phyloP scores from a whole-genome alignment of 352 stramenopile genomes.

The Phytophthora lateralis region DNA sequence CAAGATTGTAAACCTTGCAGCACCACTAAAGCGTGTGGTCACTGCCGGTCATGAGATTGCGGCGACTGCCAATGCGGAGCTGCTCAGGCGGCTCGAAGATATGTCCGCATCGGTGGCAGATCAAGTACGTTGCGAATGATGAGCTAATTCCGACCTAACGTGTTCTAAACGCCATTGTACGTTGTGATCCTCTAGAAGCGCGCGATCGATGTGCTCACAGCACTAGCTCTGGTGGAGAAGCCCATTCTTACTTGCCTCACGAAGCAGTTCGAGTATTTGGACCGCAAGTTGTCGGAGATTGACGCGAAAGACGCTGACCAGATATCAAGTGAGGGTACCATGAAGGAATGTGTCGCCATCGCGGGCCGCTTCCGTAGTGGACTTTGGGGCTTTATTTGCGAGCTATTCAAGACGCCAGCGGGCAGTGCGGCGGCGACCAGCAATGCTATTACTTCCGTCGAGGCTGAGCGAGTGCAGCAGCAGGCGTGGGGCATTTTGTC shows the following conservation, averaged over 20 bases:
- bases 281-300: slow-evolving; percentile 48
- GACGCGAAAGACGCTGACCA: slow-evolving; percentile 23
- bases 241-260: slow-evolving; percentile 65
- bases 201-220: slow-evolving; percentile 61
- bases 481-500: slow-evolving; percentile 66
- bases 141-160: neutral
- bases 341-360: slow-evolving; percentile 59
- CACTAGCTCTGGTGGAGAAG: slow-evolving; percentile 66
- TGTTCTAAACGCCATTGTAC: slow-evolving; percentile 3
- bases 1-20: slow-evolving; percentile 58
- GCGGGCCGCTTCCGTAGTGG: slow-evolving; percentile 71
- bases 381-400: slow-evolving; percentile 76
- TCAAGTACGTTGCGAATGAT: slow-evolving; percentile 39
- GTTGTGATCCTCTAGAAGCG: slow-evolving; percentile 43
- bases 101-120: slow-evolving; percentile 61
- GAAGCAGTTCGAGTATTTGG: slow-evolving; percentile 74
- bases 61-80: slow-evolving; percentile 56
- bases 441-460: slow-evolving; percentile 54
- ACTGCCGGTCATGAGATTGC: slow-evolving; percentile 65
- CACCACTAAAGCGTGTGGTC: slow-evolving; percentile 61
- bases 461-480: slow-evolving; percentile 71
- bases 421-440: slow-evolving; percentile 26
- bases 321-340: slow-evolving; percentile 36
- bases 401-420: slow-evolving; percentile 66
- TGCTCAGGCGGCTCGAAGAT: slow-evolving; percentile 71